A percentile compares a stretch with the other conserved stretches of the same genome.
These are phyloP conservation scores for Bipolaris oryzae DNA, from an alignment of 2,329 filamentous ascomycete genomes.

Conservation along the genomic window DNA sequence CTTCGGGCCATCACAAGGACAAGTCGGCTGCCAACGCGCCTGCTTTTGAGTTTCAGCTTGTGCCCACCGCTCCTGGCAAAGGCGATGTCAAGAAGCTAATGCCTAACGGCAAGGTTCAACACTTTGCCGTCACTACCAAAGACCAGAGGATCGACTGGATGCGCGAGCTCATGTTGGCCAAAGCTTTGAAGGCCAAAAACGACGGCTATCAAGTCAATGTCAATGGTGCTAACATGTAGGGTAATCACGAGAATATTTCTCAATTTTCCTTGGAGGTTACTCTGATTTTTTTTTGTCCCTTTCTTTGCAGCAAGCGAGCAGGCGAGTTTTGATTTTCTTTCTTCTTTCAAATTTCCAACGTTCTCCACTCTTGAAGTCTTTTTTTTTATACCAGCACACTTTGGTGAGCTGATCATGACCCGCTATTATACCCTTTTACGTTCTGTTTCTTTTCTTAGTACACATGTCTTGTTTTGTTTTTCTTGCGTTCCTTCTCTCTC, in stretches of 20 bases:
- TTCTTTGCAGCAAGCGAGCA: conserved; percentile 26
- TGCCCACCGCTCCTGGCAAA: conserved; percentile 67
- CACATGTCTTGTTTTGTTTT: conserved; percentile 15
- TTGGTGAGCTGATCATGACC: conserved; percentile 27
- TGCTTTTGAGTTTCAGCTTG: conserved; percentile 84
- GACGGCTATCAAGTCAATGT: conserved; percentile 83
- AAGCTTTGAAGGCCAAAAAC: conserved; percentile 82
- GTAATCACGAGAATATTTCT: not conserved
- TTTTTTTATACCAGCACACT: conserved; percentile 3
- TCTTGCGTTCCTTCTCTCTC: not conserved
- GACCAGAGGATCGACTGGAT: conserved; percentile 98
- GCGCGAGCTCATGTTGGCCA: conserved; percentile 89
- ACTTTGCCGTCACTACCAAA: conserved; percentile 67
- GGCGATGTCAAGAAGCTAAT: conserved; percentile 47
- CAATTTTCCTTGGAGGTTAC: not conserved
- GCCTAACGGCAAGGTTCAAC: conserved; percentile 75
- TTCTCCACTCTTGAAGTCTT: conserved; percentile 17
- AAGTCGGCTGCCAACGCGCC: conserved; percentile 62
- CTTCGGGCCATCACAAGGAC: conserved; percentile 57
- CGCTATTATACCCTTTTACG: conserved; percentile 39
- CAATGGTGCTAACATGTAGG: conserved; percentile 62
- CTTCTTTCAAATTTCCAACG: conserved; percentile 2
- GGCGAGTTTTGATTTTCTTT: conserved; percentile 14
- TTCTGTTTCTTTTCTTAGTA: conserved; percentile 11
- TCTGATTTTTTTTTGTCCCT: conserved; percentile 2